These are phyloP conservation scores for Abrus precatorius DNA, from an alignment of 306 rosid species.

Conservation along the genomic window DNA sequence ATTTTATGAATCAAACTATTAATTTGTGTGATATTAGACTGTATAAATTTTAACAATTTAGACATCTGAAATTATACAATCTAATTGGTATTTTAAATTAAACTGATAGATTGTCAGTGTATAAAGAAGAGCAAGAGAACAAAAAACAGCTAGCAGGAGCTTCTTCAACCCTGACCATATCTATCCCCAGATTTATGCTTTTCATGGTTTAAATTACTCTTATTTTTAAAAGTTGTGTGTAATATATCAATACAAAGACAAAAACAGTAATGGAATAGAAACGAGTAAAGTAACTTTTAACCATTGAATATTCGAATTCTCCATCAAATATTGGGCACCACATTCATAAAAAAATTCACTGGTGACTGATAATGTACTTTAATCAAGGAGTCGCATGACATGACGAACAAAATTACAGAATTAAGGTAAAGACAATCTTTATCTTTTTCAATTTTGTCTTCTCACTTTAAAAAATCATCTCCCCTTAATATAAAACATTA, in stretches of 20 bases:
- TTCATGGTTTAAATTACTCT: slow-evolving; percentile 8
- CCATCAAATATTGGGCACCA: background rate
- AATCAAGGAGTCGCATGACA: background rate
- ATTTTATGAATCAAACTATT: too few species aligned
- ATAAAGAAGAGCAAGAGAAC: background rate
- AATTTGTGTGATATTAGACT: too few species aligned
- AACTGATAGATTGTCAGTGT: background rate
- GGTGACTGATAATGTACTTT: slow-evolving; percentile 13
- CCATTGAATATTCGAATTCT: background rate
- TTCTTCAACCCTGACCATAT: background rate
- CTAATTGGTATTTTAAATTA: background rate
- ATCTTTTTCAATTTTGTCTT: background rate
- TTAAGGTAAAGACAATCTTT: background rate
- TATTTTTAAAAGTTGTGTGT: background rate
- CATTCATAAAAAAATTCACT: background rate
- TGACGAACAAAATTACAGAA: background rate
- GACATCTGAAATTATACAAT: background rate
- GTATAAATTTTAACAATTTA: too few species aligned
- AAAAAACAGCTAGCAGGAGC: background rate
- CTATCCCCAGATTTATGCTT: background rate
- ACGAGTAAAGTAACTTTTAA: background rate
- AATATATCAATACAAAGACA: background rate
- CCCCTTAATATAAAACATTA: background rate
- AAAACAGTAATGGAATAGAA: background rate
- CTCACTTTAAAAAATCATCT: background rate